phyloP scores from a whole-genome alignment of 2,329 filamentous ascomycete species.

The Botrytis hyacinthi region DNA sequence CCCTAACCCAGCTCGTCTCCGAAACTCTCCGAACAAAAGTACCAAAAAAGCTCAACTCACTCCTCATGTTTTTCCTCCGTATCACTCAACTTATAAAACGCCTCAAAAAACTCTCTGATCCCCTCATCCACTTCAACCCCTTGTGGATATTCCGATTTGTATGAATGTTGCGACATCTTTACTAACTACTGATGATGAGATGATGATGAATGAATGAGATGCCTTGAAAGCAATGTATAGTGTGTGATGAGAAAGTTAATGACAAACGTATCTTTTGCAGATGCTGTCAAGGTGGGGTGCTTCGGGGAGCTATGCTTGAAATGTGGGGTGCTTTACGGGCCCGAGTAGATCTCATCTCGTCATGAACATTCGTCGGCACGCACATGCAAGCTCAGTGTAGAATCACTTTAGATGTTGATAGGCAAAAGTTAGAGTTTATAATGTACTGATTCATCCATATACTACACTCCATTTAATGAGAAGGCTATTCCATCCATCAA shows the following conservation, averaged over 20 bases:
- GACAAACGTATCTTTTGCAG: background rate
- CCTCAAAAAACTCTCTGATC: constrained; percentile 68
- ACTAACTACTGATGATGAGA: background rate
- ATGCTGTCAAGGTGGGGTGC: background rate
- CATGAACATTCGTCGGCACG: background rate
- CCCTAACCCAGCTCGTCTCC: background rate
- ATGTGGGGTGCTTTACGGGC: background rate
- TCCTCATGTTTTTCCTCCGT: constrained; percentile 43
- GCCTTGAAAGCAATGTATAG: background rate
- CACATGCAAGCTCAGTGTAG: background rate
- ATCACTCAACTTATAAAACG: constrained; percentile 57
- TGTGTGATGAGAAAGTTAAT: background rate
- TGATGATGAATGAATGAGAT: background rate
- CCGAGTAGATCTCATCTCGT: background rate
- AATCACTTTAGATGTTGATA: too few species aligned
- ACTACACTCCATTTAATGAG: background rate
- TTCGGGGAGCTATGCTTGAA: background rate
- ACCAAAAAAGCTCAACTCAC: constrained; percentile 42
- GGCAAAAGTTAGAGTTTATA: background rate
- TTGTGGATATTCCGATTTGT: background rate
- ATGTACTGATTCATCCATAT: background rate
- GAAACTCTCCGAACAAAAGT: background rate
- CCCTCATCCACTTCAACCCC: constrained; percentile 49
- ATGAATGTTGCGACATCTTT: background rate
- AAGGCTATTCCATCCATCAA: background rate